A percentile compares a stretch with the other conserved stretches of the same genome.
These are phyloP conservation scores for Xylariaceae sp. DNA, from an alignment of 2,329 filamentous ascomycete species.

Conservation along the genomic window DNA sequence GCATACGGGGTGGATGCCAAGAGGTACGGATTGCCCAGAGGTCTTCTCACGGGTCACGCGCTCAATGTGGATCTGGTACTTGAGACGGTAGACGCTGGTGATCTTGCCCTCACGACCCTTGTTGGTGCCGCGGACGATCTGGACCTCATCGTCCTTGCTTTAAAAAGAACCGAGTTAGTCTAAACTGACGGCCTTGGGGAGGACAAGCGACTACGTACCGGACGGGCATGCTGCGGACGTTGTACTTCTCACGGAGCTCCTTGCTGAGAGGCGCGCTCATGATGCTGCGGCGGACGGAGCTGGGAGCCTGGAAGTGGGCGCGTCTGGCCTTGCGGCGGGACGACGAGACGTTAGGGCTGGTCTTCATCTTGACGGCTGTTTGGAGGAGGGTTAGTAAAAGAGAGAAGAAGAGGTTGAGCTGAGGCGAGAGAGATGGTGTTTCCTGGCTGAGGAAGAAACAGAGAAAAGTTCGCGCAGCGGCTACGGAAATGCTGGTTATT, in stretches of 20 bases:
- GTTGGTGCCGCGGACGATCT: slow-evolving; percentile 85
- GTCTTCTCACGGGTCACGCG: slow-evolving; percentile 95
- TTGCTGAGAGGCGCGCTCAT: slow-evolving; percentile 96
- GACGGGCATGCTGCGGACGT: slow-evolving; percentile 92
- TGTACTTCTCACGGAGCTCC: slow-evolving; percentile 98
- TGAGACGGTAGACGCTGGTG: slow-evolving; percentile 95
- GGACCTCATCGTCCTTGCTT: slow-evolving; percentile 92
- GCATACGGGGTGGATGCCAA: slow-evolving; percentile 74
- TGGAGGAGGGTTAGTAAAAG: slow-evolving; percentile 14
- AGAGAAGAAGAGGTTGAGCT: slow-evolving; percentile 7
- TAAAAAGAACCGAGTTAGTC: slow-evolving; percentile 29
- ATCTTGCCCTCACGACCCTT: slow-evolving; percentile 99
- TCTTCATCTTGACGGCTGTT: slow-evolving; percentile 33
- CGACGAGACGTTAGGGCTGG: slow-evolving; percentile 29
- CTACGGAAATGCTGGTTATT: background rate
- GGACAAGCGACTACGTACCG: slow-evolving; percentile 34
- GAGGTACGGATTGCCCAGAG: slow-evolving; percentile 90
- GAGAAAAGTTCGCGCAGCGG: slow-evolving; percentile 17
- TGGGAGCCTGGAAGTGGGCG: slow-evolving; percentile 94
- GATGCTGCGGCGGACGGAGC: slow-evolving; percentile 88
- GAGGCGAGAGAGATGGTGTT: slow-evolving; percentile 16
- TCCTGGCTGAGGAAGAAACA: slow-evolving; percentile 9
- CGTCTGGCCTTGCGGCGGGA: slow-evolving; percentile 97
- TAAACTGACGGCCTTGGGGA: background rate
- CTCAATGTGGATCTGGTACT: slow-evolving; percentile 97